A percentile compares a stretch with the other conserved stretches of the same genome.
Evolutionary conservation across 106 monocot species (phyloP).

Genomic region (Phalaenopsis aphrodite): DNA sequence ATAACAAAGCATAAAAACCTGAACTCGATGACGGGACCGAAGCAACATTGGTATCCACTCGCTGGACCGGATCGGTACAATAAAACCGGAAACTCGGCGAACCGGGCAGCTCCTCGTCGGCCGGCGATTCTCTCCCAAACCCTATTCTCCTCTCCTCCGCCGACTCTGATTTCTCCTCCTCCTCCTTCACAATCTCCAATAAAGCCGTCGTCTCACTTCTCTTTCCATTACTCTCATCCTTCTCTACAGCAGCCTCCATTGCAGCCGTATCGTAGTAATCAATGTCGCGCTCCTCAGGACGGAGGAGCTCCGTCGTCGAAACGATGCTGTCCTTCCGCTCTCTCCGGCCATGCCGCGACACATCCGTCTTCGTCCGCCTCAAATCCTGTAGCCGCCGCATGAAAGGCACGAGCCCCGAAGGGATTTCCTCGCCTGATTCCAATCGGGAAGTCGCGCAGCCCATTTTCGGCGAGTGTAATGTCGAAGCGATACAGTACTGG

Average conservation of each 20-base stretch:
- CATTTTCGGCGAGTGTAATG: background rate
- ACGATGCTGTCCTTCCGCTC: conserved; percentile 11
- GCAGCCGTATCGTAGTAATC: conserved; percentile 1
- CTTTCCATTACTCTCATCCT: background rate
- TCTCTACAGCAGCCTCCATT: background rate
- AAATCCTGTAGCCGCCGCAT: background rate
- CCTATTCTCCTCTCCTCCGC: conserved; percentile 2
- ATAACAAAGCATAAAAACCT: too few relatives aligned
- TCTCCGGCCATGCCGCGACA: background rate
- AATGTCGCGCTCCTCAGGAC: conserved; percentile 3
- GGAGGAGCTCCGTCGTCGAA: conserved; percentile 9
- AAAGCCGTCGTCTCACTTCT: too few relatives aligned
- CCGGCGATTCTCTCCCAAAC: background rate
- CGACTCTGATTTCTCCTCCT: background rate
- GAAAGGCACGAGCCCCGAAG: background rate
- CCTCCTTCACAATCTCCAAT: too few relatives aligned
- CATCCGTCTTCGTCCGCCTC: background rate
- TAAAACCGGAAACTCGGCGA: conserved; percentile 13
- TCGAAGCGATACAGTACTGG: too few relatives aligned
- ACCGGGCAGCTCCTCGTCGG: background rate
- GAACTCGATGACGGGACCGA: background rate
- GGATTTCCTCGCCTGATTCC: conserved; percentile 8
- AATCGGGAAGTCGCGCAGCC: conserved; percentile 4
- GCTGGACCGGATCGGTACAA: background rate
- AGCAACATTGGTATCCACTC: background rate